Evolutionary conservation across 106 monocot genomes (phyloP).

Genomic region (Dendrobium officinale): DNA sequence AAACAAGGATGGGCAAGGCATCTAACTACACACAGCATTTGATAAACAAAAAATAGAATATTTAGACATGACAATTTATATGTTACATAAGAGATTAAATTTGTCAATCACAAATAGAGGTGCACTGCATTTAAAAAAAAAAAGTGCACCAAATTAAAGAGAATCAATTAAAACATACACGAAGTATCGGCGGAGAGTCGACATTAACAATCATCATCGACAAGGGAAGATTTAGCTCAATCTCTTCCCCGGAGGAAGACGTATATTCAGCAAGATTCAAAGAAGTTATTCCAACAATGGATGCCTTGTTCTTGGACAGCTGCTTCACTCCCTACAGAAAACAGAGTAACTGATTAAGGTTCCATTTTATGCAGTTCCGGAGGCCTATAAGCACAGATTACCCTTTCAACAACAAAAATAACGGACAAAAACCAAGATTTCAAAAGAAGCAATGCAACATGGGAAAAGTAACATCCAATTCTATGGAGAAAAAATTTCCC

Average conservation of each 20-base stretch:
- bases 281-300: constrained; percentile 57
- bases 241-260: constrained; percentile 38
- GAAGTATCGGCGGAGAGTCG: constrained; percentile 38
- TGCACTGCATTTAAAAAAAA: no score
- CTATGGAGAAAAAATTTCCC: no score
- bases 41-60: no score
- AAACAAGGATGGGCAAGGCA: no score
- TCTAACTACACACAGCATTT: no score
- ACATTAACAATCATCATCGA: constrained; percentile 15
- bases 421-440: neutral
- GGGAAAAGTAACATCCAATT: neutral
- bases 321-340: constrained; percentile 30
- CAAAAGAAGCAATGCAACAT: neutral
- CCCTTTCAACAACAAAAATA: neutral
- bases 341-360: neutral
- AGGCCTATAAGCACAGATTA: neutral
- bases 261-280: constrained; percentile 79
- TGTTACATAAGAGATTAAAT: no score
- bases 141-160: neutral
- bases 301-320: constrained; percentile 47
- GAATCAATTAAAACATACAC: constrained; percentile 31
- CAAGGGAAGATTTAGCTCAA: constrained; percentile 57
- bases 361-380: neutral
- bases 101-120: no score
- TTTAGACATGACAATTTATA: no score